Evolutionary conservation across 179 eudicot species (phyloP), one percentile per base, ranked within the genome.

Genomic region (Kewa caespitosa): DNA sequence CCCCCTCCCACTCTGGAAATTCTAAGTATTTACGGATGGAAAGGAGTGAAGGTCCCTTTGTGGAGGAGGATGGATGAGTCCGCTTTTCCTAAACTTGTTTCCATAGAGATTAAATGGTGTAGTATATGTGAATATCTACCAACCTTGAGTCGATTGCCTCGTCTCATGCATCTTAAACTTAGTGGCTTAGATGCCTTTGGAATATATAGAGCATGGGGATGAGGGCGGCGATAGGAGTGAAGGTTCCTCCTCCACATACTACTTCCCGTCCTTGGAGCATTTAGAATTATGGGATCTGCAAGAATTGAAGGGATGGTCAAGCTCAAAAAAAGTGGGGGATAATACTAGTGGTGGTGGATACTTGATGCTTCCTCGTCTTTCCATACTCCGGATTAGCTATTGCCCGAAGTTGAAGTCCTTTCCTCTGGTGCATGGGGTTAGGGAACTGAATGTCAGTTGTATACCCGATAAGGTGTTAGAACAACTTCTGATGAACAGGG

Each of bases 181-280:
- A 28, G 65, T 15, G 20, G 18, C 28, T 41, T 74, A 0, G 9
- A 43, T 20, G 69, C 34, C n/a, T 15, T 77, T n/a, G 22, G 32
- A 60, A 25, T 77, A 48, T 38, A 28, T 79, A 17, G 74, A 79
- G 11, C 38, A 8, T 36, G n/a, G 2, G 1, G 38, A 27, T 17
- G 32, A 13, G 31, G 27, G 25, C 25, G 8, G n/a, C 12, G 23
- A 14, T 13, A 57, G 27, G 11, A 9, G 13, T 22, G 31, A 18
- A 13, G 50, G 1, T n/a, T 22, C 23, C 13, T 12, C 46, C 13
- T 38, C 48, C 38, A 18, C 68, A 18, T 34, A 25, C 23, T 20
- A 65, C 67, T 78, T 78, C 43, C 68, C 73, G 0, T 65, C 32
- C 2, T 78, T 78, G 48, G 67, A 78, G 69, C 22, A 52, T 1